A percentile compares a stretch with the other conserved stretches of the same genome.
phyloP scores from a whole-genome alignment of 2,329 filamentous ascomycete species.

The Neobulgaria alba region DNA sequence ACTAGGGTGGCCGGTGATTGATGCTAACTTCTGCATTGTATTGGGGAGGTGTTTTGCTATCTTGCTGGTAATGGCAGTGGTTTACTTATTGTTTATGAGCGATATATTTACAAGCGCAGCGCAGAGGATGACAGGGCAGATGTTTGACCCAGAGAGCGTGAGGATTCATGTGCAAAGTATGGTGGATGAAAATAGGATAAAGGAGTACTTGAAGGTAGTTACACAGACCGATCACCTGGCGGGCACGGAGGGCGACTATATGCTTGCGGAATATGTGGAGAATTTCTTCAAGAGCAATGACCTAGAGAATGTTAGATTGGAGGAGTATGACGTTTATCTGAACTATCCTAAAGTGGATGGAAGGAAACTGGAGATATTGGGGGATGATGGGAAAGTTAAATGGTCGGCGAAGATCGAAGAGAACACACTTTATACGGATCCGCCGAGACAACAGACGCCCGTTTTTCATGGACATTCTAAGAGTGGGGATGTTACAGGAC shows the following conservation, averaged over 20 bases:
- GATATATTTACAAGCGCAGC: conserved; percentile 67
- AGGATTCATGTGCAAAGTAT: conserved; percentile 64
- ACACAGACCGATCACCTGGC: conserved; percentile 84
- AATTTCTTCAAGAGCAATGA: conserved; percentile 63
- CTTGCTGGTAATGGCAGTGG: conserved; percentile 63
- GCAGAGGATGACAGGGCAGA: conserved; percentile 53
- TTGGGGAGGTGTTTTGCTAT: conserved; percentile 67
- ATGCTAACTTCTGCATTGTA: conserved; percentile 44
- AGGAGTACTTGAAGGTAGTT: conserved; percentile 66
- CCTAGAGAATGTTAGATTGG: conserved; percentile 67
- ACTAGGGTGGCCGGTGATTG: conserved; percentile 22
- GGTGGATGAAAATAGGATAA: conserved; percentile 61
- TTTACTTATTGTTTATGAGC: conserved; percentile 81
- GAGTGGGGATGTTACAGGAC: conserved; percentile 76
- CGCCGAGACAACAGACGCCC: conserved; percentile 58
- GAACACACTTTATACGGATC: conserved; percentile 56
- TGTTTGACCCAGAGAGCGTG: conserved; percentile 79
- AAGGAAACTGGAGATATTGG: conserved; percentile 71
- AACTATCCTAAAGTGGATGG: conserved; percentile 80
- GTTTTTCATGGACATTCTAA: conserved; percentile 87
- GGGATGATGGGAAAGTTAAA: conserved; percentile 50
- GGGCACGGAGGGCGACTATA: conserved; percentile 88
- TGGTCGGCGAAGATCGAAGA: conserved; percentile 87
- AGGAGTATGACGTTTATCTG: conserved; percentile 81
- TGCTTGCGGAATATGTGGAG: conserved; percentile 75